Evolutionary conservation across 345 rosid species (phyloP).

Genomic region (Erucastrum elatum): DNA sequence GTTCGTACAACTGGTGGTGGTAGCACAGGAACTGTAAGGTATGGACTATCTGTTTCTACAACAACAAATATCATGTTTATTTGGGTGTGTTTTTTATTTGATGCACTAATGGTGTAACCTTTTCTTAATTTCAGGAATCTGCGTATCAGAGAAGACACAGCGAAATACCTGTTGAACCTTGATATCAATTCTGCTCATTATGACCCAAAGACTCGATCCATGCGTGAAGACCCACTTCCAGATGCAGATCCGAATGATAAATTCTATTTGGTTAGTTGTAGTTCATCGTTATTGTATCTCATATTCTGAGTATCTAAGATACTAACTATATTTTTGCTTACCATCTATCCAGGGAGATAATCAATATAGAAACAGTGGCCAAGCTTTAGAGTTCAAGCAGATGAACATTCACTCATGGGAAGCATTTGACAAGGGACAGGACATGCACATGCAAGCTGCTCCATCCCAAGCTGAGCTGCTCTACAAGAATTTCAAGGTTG

Average conservation of each 20-base stretch:
- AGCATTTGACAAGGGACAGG: conserved; percentile 63
- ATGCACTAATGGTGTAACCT: conserved; percentile 9
- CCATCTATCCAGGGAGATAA: conserved; percentile 58
- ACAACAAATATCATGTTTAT: background rate
- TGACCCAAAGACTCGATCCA: conserved; percentile 76
- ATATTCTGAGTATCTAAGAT: background rate
- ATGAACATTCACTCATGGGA: conserved; percentile 40
- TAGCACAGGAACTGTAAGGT: background rate
- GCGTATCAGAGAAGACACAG: conserved; percentile 82
- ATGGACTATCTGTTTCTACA: background rate
- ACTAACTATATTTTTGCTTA: background rate
- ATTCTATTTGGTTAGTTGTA: conserved; percentile 54
- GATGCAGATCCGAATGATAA: conserved; percentile 76
- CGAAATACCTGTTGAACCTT: conserved; percentile 71
- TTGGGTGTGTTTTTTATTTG: background rate
- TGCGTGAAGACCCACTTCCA: conserved; percentile 85
- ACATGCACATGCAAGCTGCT: conserved; percentile 70
- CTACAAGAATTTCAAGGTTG: conserved; percentile 47
- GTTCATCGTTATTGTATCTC: background rate
- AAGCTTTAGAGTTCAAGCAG: conserved; percentile 68
- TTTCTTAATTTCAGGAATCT: conserved; percentile 47
- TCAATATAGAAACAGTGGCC: conserved; percentile 72
- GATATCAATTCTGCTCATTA: conserved; percentile 77
- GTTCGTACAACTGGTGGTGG: background rate
- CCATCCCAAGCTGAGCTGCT: conserved; percentile 75